A percentile compares a stretch with the other conserved stretches of the same genome.
These are phyloP conservation scores for Zopfochytrium polystomum DNA, from an alignment of 371 early-diverging fungal species.

Conservation along the genomic window DNA sequence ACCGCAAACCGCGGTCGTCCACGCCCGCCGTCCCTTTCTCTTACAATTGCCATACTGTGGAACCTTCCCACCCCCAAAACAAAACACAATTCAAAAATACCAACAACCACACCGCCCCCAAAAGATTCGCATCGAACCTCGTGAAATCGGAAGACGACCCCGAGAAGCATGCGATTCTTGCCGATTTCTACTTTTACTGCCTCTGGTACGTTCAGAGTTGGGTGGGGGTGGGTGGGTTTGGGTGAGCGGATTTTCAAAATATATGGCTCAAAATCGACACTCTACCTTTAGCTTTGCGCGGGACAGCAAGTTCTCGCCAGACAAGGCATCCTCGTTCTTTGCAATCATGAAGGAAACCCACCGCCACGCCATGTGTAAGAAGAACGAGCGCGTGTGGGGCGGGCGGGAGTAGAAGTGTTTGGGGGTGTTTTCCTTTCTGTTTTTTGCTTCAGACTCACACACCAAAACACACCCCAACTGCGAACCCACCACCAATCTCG, in stretches of 20 bases:
- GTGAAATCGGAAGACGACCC: constrained; percentile 17
- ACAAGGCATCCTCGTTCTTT: constrained; percentile 48
- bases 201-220: constrained; percentile 39
- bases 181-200: constrained; percentile 51
- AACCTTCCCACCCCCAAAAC: too few relatives aligned
- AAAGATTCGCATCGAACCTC: neutral
- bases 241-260: constrained; percentile 26
- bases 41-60: too few relatives aligned
- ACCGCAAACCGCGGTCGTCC: too few relatives aligned
- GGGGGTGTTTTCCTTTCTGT: too few relatives aligned
- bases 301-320: constrained; percentile 36
- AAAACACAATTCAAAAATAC: too few relatives aligned
- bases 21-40: too few relatives aligned
- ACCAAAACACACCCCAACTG: neutral
- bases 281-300: constrained; percentile 50
- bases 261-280: constrained; percentile 44
- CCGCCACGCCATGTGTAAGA: constrained; percentile 28
- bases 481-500: too few relatives aligned
- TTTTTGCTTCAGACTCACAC: neutral
- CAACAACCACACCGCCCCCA: too few relatives aligned
- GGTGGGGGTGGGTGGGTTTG: too few relatives aligned
- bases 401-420: too few relatives aligned
- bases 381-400: too few relatives aligned
- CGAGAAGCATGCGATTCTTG: constrained; percentile 40
- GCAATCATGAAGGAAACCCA: constrained; percentile 52